Conservation (phyloP, 495 filamentous ascomycete genomes). For the Aspergillus baeticus region DNA sequence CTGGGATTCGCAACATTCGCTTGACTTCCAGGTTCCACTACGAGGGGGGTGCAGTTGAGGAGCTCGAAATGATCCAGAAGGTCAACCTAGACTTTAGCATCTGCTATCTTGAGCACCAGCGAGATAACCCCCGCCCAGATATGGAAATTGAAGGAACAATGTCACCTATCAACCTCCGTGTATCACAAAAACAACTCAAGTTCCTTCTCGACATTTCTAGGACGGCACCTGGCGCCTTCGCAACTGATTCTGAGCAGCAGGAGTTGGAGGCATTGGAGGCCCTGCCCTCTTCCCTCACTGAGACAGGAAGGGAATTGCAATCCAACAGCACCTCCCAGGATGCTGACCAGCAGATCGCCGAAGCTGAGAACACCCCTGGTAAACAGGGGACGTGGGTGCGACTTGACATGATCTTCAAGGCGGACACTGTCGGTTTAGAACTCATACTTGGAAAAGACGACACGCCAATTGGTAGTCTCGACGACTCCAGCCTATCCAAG, state of each 20-base stretch:
- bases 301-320: constrained; percentile 42
- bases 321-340: constrained; percentile 45
- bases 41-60: constrained; percentile 66
- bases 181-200: constrained; percentile 88
- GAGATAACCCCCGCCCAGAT: constrained; percentile 77
- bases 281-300: constrained; percentile 55
- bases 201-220: constrained; percentile 81
- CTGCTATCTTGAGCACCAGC: constrained; percentile 82
- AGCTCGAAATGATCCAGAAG: constrained; percentile 93
- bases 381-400: constrained; percentile 80
- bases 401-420: constrained; percentile 88
- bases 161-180: constrained; percentile 84
- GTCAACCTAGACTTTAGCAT: constrained; percentile 91
- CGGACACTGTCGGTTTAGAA: constrained; percentile 83
- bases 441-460: constrained; percentile 74
- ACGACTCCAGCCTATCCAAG: constrained; percentile 81
- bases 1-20: constrained; percentile 88
- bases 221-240: constrained; percentile 84
- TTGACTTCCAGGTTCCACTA: constrained; percentile 91
- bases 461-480: constrained; percentile 72
- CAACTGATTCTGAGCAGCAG: constrained; percentile 68
- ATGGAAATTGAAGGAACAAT: constrained; percentile 87
- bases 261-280: constrained; percentile 64
- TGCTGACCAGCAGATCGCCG: constrained; percentile 40
- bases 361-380: constrained; percentile 59